phyloP scores from a whole-genome alignment of 2,329 filamentous ascomycete species.

The Phoma sp. region DNA sequence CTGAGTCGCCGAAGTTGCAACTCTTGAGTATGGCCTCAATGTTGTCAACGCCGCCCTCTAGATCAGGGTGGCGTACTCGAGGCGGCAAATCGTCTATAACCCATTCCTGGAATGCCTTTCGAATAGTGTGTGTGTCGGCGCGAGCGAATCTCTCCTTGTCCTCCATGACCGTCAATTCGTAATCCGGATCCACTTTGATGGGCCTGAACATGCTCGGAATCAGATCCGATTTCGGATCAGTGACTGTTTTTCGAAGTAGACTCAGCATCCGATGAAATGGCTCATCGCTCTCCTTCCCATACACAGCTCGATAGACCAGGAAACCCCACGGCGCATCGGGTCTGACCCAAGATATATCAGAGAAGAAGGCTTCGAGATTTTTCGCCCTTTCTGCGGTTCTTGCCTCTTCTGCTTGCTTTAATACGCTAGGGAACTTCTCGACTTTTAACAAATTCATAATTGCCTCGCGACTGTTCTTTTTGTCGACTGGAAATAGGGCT shows the following conservation, averaged over 20 bases:
- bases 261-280: slow-evolving; percentile 16
- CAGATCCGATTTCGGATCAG: too few species aligned
- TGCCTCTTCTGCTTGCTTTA: not conserved
- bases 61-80: slow-evolving; percentile 12
- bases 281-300: slow-evolving; percentile 18
- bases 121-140: slow-evolving; percentile 23
- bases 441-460: too few species aligned
- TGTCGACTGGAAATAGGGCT: not conserved
- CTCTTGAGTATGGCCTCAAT: slow-evolving; percentile 13
- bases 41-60: slow-evolving; percentile 11
- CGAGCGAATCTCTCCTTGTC: slow-evolving; percentile 20
- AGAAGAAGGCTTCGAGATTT: too few species aligned
- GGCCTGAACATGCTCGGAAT: not conserved
- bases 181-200: not conserved
- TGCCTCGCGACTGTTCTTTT: not conserved
- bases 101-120: slow-evolving; percentile 23
- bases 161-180: slow-evolving; percentile 23
- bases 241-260: not conserved
- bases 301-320: slow-evolving; percentile 21
- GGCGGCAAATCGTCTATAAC: slow-evolving; percentile 21
- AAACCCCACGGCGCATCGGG: slow-evolving; percentile 18
- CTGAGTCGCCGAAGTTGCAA: slow-evolving; percentile 8
- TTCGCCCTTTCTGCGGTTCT: not conserved
- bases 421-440: too few species aligned
- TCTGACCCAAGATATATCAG: not conserved